These are phyloP conservation scores for Chrysoporthe deuterocubensis DNA, from an alignment of 2,329 filamentous ascomycete genomes.

Conservation along the genomic window DNA sequence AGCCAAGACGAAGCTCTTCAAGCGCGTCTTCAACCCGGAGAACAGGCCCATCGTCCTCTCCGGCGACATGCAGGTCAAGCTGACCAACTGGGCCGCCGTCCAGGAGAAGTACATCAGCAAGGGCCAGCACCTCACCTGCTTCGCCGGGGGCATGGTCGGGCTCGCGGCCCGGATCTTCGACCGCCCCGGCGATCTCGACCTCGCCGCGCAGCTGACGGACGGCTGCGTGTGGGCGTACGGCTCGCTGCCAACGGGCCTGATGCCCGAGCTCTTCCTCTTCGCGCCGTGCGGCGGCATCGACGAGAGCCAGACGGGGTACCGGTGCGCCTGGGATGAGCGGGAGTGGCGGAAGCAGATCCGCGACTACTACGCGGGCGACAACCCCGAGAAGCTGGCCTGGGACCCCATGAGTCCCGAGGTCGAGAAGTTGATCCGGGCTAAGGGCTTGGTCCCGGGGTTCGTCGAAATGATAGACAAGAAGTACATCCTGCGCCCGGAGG, in stretches of 20 bases:
- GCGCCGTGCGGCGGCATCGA: slow-evolving; percentile 41
- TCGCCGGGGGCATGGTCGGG: slow-evolving; percentile 68
- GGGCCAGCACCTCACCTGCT: slow-evolving; percentile 64
- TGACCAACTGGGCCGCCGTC: slow-evolving; percentile 31
- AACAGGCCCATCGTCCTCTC: slow-evolving; percentile 52
- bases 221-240: slow-evolving; percentile 69
- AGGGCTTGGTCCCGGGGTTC: slow-evolving; percentile 50
- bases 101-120: slow-evolving; percentile 38
- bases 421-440: slow-evolving; percentile 22
- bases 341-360: slow-evolving; percentile 33
- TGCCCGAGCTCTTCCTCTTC: slow-evolving; percentile 63
- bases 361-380: slow-evolving; percentile 16
- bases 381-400: slow-evolving; percentile 8
- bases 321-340: slow-evolving; percentile 33
- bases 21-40: slow-evolving; percentile 40
- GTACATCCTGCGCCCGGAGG: slow-evolving; percentile 75
- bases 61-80: slow-evolving; percentile 46
- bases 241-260: slow-evolving; percentile 59
- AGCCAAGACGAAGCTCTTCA: slow-evolving; percentile 47
- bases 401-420: slow-evolving; percentile 14
- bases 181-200: slow-evolving; percentile 56
- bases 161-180: slow-evolving; percentile 64
- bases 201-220: slow-evolving; percentile 63
- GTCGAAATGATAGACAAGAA: slow-evolving; percentile 56
- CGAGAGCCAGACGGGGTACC: slow-evolving; percentile 31